Evolutionary conservation across 805 yeast genomes (phyloP).

Genomic region (Yarrowia sp.): DNA sequence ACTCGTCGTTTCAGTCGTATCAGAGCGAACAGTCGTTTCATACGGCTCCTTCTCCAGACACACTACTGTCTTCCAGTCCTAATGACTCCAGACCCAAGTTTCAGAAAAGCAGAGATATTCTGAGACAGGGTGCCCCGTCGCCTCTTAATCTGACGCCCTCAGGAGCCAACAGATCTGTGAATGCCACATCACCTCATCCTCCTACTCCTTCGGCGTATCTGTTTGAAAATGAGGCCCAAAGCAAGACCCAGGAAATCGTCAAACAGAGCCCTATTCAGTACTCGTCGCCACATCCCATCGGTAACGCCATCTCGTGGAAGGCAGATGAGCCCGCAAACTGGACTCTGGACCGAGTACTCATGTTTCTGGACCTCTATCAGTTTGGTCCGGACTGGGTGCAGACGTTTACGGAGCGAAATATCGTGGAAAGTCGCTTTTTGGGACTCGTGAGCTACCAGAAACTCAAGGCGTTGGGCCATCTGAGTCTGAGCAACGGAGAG

Average conservation of each 20-base stretch:
- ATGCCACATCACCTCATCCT: slow-evolving; percentile 6
- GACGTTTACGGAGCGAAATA: slow-evolving; percentile 53
- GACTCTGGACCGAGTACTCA: slow-evolving; percentile 62
- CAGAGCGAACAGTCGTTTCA: slow-evolving; percentile 19
- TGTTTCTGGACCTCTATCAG: slow-evolving; percentile 65
- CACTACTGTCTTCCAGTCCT: not conserved
- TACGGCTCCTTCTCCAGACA: slow-evolving; percentile 15
- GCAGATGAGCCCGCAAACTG: slow-evolving; percentile 54
- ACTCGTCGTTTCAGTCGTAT: slow-evolving; percentile 4
- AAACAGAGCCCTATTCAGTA: slow-evolving; percentile 7
- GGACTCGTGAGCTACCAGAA: slow-evolving; percentile 65
- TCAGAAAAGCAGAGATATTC: not conserved
- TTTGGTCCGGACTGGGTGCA: slow-evolving; percentile 75
- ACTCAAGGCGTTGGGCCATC: slow-evolving; percentile 45
- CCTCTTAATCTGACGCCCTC: slow-evolving; percentile 4
- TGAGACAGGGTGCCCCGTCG: not conserved
- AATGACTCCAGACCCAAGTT: not conserved
- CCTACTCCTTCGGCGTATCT: slow-evolving; percentile 4
- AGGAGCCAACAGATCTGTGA: not conserved
- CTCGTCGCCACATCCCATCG: slow-evolving; percentile 13
- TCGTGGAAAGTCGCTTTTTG: slow-evolving; percentile 62
- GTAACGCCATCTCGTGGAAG: slow-evolving; percentile 5
- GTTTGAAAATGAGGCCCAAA: not conserved
- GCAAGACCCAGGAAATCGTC: not conserved
- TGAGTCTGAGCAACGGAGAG: slow-evolving; percentile 35